Conservation (phyloP, 1,284 basidiomycete genomes). For the Exobasidium cylindrosporum region DNA sequence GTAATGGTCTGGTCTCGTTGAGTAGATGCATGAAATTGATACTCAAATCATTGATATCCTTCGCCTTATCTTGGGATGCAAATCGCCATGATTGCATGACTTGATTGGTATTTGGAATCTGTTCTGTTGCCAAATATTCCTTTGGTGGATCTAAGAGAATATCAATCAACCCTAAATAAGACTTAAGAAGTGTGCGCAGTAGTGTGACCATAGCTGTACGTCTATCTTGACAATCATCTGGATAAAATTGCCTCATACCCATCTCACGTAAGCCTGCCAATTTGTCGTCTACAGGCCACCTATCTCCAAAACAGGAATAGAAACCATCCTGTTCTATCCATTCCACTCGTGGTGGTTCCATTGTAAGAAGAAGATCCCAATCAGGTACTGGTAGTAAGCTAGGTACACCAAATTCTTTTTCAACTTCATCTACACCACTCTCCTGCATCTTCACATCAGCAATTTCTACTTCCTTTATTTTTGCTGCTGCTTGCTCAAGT, state of each 20-base stretch:
- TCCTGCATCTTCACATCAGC: neutral
- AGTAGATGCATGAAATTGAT: slow-evolving; percentile 51
- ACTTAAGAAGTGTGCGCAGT: slow-evolving; percentile 52
- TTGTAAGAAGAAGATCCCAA: slow-evolving; percentile 33
- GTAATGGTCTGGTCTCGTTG: slow-evolving; percentile 49
- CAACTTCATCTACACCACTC: neutral
- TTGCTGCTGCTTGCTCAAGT: neutral
- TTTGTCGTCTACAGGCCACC: slow-evolving; percentile 32
- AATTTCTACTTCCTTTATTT: neutral
- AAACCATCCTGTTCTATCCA: slow-evolving; percentile 53
- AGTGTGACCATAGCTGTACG: slow-evolving; percentile 35
- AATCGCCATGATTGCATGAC: neutral
- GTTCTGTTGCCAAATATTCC: slow-evolving; percentile 31
- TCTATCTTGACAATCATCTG: slow-evolving; percentile 24
- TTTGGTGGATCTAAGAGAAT: slow-evolving; percentile 42
- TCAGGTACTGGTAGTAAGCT: slow-evolving; percentile 20
- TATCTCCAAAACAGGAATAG: slow-evolving; percentile 48
- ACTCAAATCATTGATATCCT: slow-evolving; percentile 46
- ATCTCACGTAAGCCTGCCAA: slow-evolving; percentile 2
- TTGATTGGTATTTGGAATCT: neutral
- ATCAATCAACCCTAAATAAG: slow-evolving; percentile 40
- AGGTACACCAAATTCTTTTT: neutral
- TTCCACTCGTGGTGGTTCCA: slow-evolving; percentile 39
- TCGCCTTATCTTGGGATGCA: slow-evolving; percentile 38
- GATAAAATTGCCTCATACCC: slow-evolving; percentile 6